Percentiles rank a stretch among this genome's conserved stretches.
Conservation (phyloP, 495 filamentous ascomycete species). For the Penicillium chermesinum region DNA sequence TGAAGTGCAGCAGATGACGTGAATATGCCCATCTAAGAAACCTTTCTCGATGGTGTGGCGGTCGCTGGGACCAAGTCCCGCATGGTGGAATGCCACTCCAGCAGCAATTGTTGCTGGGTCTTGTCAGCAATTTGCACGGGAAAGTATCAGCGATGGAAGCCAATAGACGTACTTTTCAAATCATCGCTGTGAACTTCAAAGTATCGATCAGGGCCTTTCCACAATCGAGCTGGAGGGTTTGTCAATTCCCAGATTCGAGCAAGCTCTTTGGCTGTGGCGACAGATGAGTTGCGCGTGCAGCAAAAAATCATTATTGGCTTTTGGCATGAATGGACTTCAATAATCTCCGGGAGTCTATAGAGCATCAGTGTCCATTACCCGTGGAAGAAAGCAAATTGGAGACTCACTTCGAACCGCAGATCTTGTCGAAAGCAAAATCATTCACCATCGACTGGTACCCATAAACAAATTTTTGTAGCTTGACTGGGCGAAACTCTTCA, state of each 20-base stretch:
- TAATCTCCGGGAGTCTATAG: conserved; percentile 61
- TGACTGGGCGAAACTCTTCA: conserved; percentile 86
- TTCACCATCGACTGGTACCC: conserved; percentile 64
- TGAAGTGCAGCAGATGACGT: conserved; percentile 91
- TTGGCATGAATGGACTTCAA: conserved; percentile 65
- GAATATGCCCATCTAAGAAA: conserved; percentile 71
- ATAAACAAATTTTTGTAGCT: conserved; percentile 79
- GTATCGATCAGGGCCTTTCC: conserved; percentile 57
- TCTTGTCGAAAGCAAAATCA: conserved; percentile 83
- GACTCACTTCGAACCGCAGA: conserved; percentile 63
- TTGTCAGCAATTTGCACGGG: neutral
- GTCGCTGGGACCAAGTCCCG: conserved; percentile 70
- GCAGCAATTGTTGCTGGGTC: conserved; percentile 50
- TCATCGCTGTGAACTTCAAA: conserved; percentile 59
- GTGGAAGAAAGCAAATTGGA: neutral
- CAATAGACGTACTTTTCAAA: conserved; percentile 44
- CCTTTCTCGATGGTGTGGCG: conserved; percentile 64
- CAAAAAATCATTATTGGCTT: conserved; percentile 96
- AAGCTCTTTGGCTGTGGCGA: conserved; percentile 68
- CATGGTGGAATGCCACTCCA: conserved; percentile 93
- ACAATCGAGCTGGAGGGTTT: conserved; percentile 52
- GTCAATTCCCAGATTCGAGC: conserved; percentile 60
- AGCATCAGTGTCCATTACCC: neutral
- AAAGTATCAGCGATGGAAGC: neutral
- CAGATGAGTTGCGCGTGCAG: conserved; percentile 73